Base-by-base conservation (phyloP, 176 grass and related monocot genomes). In the Aegilops longissima region DNA sequence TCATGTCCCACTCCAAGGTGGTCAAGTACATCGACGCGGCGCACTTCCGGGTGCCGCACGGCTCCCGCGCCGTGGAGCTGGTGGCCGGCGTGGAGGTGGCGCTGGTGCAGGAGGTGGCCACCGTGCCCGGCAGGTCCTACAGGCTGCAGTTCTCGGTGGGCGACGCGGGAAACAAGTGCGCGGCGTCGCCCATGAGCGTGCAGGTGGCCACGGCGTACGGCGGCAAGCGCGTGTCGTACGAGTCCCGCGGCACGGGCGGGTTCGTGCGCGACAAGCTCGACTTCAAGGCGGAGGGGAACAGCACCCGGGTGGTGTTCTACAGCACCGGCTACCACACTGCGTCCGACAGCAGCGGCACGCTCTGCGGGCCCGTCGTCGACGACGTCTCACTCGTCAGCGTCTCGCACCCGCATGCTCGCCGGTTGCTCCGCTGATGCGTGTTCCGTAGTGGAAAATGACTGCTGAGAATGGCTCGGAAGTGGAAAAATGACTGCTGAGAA, bases 21-120 rank as follows among this genome's bases (percentile, higher is more conserved):
- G 90, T 86, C 39, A 83, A 92, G 82, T 92, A 83, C 86, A 47
- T 88, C 12, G 86, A 92, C 78, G 40, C 90, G 2, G 83, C 35
- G 38, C 86, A 92, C 90, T 88, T 59, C 78, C 17, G 17, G 30
- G 86, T 86, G 65, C 90, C 90, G n/a, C 90, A 21, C 2, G 90
- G 90, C 40, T 31, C 66, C 17, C 86, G 78, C 52, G 90, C 90
- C 20, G 86, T 88, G 30, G 78, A 83, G 89, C 68, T 91, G 61
- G 89, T 91, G 61, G 85, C 81, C 34, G 89, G 89, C 9, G 47
- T 84, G 25, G 89, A 91, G 76, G 83, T 59, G 59, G 89, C 89
- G 34, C 89, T 91, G 8, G 27, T 86, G 2, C 89, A 91, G 85
- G 81, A 84, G 85, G 76, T 61, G 85, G n/a, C 18, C 45, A 87